phyloP scores from a whole-genome alignment of 73 alveolate species.

The Paramecium pentaurelia region DNA sequence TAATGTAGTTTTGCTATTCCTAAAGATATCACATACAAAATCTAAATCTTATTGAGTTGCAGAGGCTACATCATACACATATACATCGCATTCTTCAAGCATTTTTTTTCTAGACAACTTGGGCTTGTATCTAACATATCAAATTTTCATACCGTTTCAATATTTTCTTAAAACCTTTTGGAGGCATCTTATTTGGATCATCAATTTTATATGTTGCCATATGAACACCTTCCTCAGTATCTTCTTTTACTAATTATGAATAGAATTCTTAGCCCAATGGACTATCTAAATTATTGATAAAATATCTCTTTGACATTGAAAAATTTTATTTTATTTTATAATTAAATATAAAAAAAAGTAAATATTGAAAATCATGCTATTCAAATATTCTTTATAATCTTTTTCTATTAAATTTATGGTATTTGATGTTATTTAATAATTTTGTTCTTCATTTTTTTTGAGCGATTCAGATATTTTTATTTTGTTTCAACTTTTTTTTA shows the following conservation, averaged over 20 bases:
- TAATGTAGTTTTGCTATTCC: neutral
- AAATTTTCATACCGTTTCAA: constrained; percentile 9
- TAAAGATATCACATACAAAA: constrained; percentile 36
- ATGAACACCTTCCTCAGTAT: constrained; percentile 50
- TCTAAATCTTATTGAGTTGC: constrained; percentile 25
- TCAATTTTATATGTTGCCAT: constrained; percentile 52
- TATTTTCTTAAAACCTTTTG: constrained; percentile 57
- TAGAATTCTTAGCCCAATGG: constrained; percentile 46
- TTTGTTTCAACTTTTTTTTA: neutral
- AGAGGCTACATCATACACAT: constrained; percentile 24
- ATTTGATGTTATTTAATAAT: neutral
- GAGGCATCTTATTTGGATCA: constrained; percentile 11
- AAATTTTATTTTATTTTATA: neutral
- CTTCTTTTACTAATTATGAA: constrained; percentile 9
- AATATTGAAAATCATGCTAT: neutral
- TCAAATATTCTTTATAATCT: neutral
- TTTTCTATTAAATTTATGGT: neutral
- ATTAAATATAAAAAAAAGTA: neutral
- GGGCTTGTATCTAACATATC: neutral
- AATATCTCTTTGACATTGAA: constrained; percentile 44
- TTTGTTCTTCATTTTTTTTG: neutral
- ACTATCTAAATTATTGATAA: constrained; percentile 45
- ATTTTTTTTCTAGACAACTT: constrained; percentile 50
- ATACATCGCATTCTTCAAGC: constrained; percentile 64
- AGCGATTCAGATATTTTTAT: neutral